Evolutionary conservation across 768 basidiomycete species (phyloP), one percentile per base, ranked within the genome.

Genomic region (Krasilnikovozyma curviuscula): DNA sequence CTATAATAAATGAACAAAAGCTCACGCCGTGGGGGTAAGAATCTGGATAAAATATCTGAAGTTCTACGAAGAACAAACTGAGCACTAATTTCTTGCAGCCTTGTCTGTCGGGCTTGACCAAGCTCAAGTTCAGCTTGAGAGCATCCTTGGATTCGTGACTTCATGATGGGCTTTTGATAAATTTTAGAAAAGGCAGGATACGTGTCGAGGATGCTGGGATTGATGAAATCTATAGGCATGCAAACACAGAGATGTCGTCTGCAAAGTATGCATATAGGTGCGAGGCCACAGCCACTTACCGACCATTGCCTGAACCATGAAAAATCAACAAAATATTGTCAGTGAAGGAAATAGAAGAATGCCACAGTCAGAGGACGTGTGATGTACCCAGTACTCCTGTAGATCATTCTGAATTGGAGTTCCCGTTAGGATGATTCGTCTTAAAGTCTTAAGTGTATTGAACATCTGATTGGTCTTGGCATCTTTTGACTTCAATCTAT

Each of bases 321-420:
- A 10, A 28, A 21, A 7, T 3, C 16, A 28, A 2, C 25, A 7
- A 9, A 44, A 30, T 9, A 18, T 8, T 3, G 39, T 28, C 24
- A n/a, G 48, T 10, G 19, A 3, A 3, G 19, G 24, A 28, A 10
- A n/a, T n/a, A n/a, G n/a, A 7, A 34, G 8, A 5, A 7, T 10
- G 6, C 9, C 29, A 29, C 27, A 37, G 34, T 0, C 3, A 10
- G 23, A 7, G 3, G 7, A 7, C n/a, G 39, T 37, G 12, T 4
- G 24, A 57, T 72, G 54, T 54, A 86, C 88, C 64, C 93, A 91
- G 59, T 91, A 91, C 63, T 98, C 93, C 54, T 80, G 70, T 25
- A 98, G 66, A 62, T 95, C 85, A 64, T 98, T 98, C 62, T 97
- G 93, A 34, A 98, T 83, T 0, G 93, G 93, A 1, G 93, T 98